Base-by-base conservation (phyloP, 1,139 yeast genomes). In the Arxiozyma slooffiae region DNA sequence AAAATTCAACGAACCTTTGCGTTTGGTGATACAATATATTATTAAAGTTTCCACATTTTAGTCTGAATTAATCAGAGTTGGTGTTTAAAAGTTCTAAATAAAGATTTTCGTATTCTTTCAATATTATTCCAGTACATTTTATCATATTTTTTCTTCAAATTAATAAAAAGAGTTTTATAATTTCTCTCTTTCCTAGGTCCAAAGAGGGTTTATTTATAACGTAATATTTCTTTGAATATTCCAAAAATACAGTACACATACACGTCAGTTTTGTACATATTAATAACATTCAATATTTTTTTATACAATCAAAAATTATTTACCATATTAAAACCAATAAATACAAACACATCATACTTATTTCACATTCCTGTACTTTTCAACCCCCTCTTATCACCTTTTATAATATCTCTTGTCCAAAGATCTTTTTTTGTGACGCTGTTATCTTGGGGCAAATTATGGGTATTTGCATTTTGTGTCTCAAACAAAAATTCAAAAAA, bases 51-150 rank as follows among this genome's bases (percentile, higher is more conserved):
- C 34, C 38, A 20, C 45, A 38, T 20, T 30, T 30, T 20, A 42
- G 20, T 16, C 20, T 34, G 24, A 42, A 42, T 20, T 42, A 21
- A 7, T 21, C 20, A 14, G 3, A 5, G 7, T 42, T 42, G 7
- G 38, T 17, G 14, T 42, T 26, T 20, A 42, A n/a, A 42, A 42
- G 34, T 30, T 30, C 45, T 34, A 42, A 21, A 20, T 38, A 42
- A 34, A 42, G 45, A 20, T 34, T 26, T 21, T 42, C 45, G 20
- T 42, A 42, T 20, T 42, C 45, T 38, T 42, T 42, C 22, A 42
- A 34, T 42, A 38, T 42, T 5, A 42, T 21, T 11, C 45, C 45
- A 3, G 45, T 42, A 24, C 21, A 42, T 42, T 42, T 42, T 3
- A 38, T 42, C n/a, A n/a, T n/a, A n/a, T n/a, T n/a, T n/a, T n/a